Evolutionary conservation across 805 yeast species (phyloP).

Genomic region (Saturnispora besseyi): DNA sequence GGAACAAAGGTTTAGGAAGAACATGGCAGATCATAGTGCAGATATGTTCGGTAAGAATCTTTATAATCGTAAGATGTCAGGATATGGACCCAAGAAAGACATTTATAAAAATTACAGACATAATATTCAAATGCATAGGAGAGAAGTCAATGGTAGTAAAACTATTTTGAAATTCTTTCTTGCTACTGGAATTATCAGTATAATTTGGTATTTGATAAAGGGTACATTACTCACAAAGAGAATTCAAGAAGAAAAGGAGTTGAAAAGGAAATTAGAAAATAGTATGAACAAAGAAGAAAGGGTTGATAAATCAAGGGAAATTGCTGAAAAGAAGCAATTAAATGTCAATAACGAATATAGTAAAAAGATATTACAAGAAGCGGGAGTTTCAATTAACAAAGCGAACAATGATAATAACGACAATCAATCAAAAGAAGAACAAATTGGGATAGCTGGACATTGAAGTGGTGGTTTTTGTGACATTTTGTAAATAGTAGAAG

Average conservation of each 20-base stretch:
- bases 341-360: conserved; percentile 12
- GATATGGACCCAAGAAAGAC: conserved; percentile 16
- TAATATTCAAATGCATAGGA: conserved; percentile 9
- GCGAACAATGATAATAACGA: neutral
- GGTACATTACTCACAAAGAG: conserved; percentile 7
- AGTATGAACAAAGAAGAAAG: neutral
- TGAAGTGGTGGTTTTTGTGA: neutral
- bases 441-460: neutral
- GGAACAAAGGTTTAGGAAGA: conserved; percentile 27
- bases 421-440: neutral
- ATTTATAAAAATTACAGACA: conserved; percentile 14
- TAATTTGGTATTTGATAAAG: conserved; percentile 10
- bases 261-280: neutral
- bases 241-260: neutral
- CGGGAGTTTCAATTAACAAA: neutral
- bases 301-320: neutral
- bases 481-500: neutral
- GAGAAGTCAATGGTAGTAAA: conserved; percentile 10
- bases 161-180: conserved; percentile 7
- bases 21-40: conserved; percentile 19
- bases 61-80: conserved; percentile 15
- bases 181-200: conserved; percentile 8
- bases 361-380: conserved; percentile 8
- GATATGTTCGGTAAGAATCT: conserved; percentile 21
- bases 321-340: neutral